Evolutionary conservation across 108 stramenopile species (phyloP).

Genomic region (Pseudonitzschia multistriata): DNA sequence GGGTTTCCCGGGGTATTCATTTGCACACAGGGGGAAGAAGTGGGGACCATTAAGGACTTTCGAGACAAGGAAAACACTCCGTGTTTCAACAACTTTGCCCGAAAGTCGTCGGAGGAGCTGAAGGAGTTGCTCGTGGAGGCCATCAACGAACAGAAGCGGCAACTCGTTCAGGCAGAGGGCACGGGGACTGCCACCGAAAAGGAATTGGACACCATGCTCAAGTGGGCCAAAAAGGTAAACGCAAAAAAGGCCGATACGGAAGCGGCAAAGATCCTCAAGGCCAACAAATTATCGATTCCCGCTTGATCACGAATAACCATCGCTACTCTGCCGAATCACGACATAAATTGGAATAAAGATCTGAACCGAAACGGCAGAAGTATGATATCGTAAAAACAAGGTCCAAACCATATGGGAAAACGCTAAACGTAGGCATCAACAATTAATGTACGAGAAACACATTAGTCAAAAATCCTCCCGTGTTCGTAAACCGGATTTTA

Average conservation of each 20-base stretch:
- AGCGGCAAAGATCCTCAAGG: conserved; percentile 79
- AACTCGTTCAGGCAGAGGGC: conserved; percentile 65
- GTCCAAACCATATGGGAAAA: too few species aligned
- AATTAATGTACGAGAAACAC: too few species aligned
- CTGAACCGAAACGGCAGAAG: too few species aligned
- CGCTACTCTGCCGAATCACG: not conserved
- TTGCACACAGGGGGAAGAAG: conserved; percentile 69
- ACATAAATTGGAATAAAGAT: not conserved
- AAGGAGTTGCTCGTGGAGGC: conserved; percentile 62
- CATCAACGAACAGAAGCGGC: conserved; percentile 64
- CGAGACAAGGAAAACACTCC: conserved; percentile 62
- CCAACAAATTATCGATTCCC: conserved; percentile 37
- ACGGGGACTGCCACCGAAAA: conserved; percentile 71
- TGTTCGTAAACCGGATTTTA: too few species aligned
- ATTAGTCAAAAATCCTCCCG: too few species aligned
- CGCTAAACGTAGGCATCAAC: too few species aligned
- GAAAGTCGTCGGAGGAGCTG: conserved; percentile 67
- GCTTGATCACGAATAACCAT: not conserved
- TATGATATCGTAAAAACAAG: too few species aligned
- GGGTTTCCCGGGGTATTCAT: conserved; percentile 94
- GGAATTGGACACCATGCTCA: conserved; percentile 64
- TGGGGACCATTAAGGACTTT: conserved; percentile 73
- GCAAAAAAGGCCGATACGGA: conserved; percentile 78
- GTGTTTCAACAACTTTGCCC: conserved; percentile 66
- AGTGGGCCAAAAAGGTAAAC: conserved; percentile 81